These are phyloP conservation scores for Phalaenopsis hybrid DNA, from an alignment of 116 monocot species.

Conservation along the genomic window DNA sequence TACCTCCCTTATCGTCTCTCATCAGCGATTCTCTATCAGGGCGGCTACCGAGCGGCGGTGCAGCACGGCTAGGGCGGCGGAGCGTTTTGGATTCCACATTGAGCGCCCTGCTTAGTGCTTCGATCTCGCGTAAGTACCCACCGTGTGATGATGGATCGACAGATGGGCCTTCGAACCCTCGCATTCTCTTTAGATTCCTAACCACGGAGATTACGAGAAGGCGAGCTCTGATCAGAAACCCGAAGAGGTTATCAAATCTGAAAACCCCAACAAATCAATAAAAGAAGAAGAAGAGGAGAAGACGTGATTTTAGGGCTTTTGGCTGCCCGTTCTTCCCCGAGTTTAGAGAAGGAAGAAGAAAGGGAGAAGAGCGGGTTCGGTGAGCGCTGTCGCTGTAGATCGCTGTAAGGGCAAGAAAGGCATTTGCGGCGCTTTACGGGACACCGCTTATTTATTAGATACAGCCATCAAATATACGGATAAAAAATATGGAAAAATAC, in stretches of 20 bases:
- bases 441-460: too few species aligned
- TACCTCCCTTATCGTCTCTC: neutral
- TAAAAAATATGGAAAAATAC: too few species aligned
- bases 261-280: neutral
- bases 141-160: conserved; percentile 12
- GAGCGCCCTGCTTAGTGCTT: conserved; percentile 68
- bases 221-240: neutral
- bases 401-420: conserved; percentile 7
- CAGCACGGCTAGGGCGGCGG: conserved; percentile 19
- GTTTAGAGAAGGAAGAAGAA: neutral
- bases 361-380: neutral
- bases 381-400: neutral
- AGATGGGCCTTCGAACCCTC: conserved; percentile 2
- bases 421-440: neutral
- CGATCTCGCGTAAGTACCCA: conserved; percentile 70
- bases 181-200: conserved; percentile 9
- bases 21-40: neutral
- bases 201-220: neutral
- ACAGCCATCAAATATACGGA: too few species aligned
- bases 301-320: neutral
- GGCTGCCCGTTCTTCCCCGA: neutral
- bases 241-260: neutral
- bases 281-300: neutral
- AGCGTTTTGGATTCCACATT: conserved; percentile 35
- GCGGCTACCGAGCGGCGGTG: conserved; percentile 8